These are phyloP conservation scores for Xylaria curta DNA, from an alignment of 495 filamentous ascomycete genomes.

Conservation along the genomic window DNA sequence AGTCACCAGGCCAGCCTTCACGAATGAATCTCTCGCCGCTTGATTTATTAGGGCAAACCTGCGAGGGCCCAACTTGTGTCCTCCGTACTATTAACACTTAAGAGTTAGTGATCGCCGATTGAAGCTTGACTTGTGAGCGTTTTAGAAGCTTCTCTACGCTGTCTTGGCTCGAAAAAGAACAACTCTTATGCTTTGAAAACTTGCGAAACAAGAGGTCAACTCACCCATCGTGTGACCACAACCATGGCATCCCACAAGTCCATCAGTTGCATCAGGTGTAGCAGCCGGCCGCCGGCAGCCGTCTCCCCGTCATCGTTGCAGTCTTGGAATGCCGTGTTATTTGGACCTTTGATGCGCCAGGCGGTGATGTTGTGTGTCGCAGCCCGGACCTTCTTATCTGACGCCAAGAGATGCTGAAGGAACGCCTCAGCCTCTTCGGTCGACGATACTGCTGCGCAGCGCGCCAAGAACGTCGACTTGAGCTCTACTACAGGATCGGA, in stretches of 20 bases:
- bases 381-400: slow-evolving; percentile 79
- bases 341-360: slow-evolving; percentile 61
- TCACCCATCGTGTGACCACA: slow-evolving; percentile 72
- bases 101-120: neutral
- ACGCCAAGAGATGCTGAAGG: slow-evolving; percentile 73
- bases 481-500: slow-evolving; percentile 77
- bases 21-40: slow-evolving; percentile 82
- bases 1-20: slow-evolving; percentile 73
- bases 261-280: slow-evolving; percentile 94
- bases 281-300: slow-evolving; percentile 84
- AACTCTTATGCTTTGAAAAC: neutral
- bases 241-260: slow-evolving; percentile 91
- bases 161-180: neutral
- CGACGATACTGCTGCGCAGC: slow-evolving; percentile 69
- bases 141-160: neutral
- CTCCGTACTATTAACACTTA: slow-evolving; percentile 78
- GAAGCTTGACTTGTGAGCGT: neutral
- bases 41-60: slow-evolving; percentile 88
- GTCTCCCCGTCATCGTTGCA: slow-evolving; percentile 96
- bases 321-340: slow-evolving; percentile 74
- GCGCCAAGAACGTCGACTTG: slow-evolving; percentile 87
- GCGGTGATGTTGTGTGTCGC: slow-evolving; percentile 91
- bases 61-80: slow-evolving; percentile 83
- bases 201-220: too few relatives aligned
- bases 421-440: slow-evolving; percentile 71